Evolutionary conservation across 2,329 filamentous ascomycete species (phyloP), one percentile per base, ranked within the genome.

Genomic region (Beauveria bassiana): DNA sequence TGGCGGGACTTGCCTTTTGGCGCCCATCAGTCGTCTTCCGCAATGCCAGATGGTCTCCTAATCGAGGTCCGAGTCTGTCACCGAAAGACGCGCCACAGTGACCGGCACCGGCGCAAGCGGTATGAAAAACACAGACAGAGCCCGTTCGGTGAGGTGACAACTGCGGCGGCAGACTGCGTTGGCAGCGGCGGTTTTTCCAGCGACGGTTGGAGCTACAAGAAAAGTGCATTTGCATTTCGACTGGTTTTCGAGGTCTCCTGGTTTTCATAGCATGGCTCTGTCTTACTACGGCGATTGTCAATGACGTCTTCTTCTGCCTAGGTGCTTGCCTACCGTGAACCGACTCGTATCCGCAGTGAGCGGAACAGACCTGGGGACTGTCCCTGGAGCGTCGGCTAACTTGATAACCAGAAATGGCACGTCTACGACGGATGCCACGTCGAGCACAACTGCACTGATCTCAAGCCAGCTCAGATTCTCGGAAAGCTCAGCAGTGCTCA

Each of bases 161-260:
- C 2, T 90, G 87, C 69, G 76, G 75, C 22, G 86, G 86, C 58
- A 87, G 86, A 2, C 71, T 89, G 62, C 81, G 85, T 63, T 88
- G 86, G 86, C 86, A 90, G 73, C 85, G 90, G 49, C 84, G 81
- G 67, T 73, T 77, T 0, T 81, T 83, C 31, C 67, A 87, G 88
- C 68, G 77, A 72, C 34, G 87, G 87, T 3, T 90, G 86, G 72
- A 78, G 82, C 65, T 90, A 90, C 78, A 91, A 83, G 67, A 82
- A 82, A 64, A 74, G 71, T 69, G 46, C 59, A 61, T 47, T 5
- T 45, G n/a, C 20, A 12, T 16, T 7, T 5, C 22, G 22, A 22
- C 22, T 22, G 22, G 22, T 22, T 22, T 2, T 22, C 22, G 2
- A 2, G 2, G 22, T 22, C 34, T 38, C 12, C 34, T 38, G 34